Evolutionary conservation across 805 yeast species (phyloP).

Genomic region (Suhomyces vadensis): DNA sequence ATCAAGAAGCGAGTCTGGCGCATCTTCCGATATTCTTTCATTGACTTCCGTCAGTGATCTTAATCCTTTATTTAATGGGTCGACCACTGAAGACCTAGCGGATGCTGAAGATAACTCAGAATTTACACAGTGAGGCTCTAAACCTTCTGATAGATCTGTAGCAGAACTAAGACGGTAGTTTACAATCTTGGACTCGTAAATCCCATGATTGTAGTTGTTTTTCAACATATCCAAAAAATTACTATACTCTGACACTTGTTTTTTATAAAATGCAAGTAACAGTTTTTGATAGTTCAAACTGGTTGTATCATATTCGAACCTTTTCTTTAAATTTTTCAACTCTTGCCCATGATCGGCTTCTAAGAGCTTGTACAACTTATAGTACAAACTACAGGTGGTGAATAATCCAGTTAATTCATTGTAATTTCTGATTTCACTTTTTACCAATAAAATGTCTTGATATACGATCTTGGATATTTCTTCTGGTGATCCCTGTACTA

Average conservation of each 20-base stretch:
- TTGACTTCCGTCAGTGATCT: neutral
- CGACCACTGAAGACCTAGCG: neutral
- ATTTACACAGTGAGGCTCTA: neutral
- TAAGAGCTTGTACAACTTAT: conserved; percentile 23
- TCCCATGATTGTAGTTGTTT: conserved; percentile 26
- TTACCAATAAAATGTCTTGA: conserved; percentile 22
- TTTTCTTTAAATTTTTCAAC: conserved; percentile 15
- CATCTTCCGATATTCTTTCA: conserved; percentile 13
- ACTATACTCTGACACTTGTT: conserved; percentile 20
- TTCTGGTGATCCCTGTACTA: conserved; percentile 18
- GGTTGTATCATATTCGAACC: conserved; percentile 12
- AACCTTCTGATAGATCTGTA: neutral
- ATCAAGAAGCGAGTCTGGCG: conserved; percentile 17
- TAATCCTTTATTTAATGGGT: neutral
- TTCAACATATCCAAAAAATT: conserved; percentile 21
- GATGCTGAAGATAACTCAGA: neutral
- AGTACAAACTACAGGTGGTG: conserved; percentile 18
- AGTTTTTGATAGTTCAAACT: conserved; percentile 16
- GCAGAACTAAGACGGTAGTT: conserved; percentile 10
- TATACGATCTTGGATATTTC: conserved; percentile 22
- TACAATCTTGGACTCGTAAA: conserved; percentile 17
- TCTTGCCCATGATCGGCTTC: conserved; percentile 22
- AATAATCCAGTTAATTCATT: conserved; percentile 24
- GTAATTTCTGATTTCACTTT: conserved; percentile 23
- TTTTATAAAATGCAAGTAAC: conserved; percentile 20